Base-by-base conservation (phyloP, 441 rosid species). In the Arabidopsis hybrid region DNA sequence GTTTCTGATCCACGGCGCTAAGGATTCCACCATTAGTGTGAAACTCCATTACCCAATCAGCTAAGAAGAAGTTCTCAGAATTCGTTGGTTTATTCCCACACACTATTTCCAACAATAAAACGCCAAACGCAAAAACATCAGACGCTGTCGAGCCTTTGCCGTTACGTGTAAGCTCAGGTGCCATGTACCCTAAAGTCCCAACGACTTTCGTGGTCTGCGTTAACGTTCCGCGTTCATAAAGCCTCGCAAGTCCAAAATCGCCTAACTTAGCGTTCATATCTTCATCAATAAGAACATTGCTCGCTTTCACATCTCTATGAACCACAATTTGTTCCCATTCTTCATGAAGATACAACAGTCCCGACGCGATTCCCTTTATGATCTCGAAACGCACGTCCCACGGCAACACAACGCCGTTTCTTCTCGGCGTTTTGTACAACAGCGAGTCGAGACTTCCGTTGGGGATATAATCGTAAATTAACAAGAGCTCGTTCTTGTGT, bases 291-390 rank as follows among this genome's bases (percentile, higher is more conserved):
- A 85, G 76, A 3, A 81, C 85, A 65, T 85, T 85, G 69, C 83
- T 85, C 0, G 86, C 46, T 81, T 85, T 85, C 49, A 85, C 81
- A 7, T 85, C 88, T 50, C 86, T 70, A 10, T 85, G 86, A 67
- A 85, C 78, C 74, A 83, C 86, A n/a, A 81, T 77, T 10, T 83
- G 71, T 46, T 81, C 88, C 86, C 88, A 85, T 52, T 86, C 95
- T 78, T 91, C 92, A 34, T 89, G 97, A 9, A 91, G 82, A 43
- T 89, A 91, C 49, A 83, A 36, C 1, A 90, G 65, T 34, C 91
- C 97, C 0, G 85, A 78, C 0, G 95, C 88, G 8, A 92, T 64
- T 51, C 89, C 89, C 73, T 83, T 82, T 4, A 83, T 65, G 46
- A 90, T 82, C 21, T 49, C 67, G 63, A 84, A 81, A 66, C 96